Base-by-base conservation (phyloP, 106 monocot species). In the Ottelia alismoides region DNA sequence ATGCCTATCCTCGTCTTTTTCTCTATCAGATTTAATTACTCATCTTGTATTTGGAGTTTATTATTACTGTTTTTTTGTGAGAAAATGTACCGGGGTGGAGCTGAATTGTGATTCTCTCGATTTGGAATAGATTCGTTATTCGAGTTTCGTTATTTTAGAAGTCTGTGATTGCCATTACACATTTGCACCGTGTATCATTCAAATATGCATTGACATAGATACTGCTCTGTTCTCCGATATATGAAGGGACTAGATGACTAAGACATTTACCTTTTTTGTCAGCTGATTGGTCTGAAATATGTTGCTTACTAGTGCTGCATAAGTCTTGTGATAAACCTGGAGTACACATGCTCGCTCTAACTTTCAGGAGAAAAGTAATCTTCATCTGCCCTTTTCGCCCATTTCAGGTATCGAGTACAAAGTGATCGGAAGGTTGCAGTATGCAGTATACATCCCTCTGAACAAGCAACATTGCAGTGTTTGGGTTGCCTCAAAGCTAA, bases 361-460 rank as follows among this genome's bases (percentile, higher is more conserved):
- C 5, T 6, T 35, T 6, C 35, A 35, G 5, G 35, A 35, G 5
- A 24, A 23, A 22, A 51, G 14, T 51, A 2, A 20, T 23, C 25
- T 2, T 20, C 22, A 56, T 28, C n/a, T 58, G 9, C 10, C 58
- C 3, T 35, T 58, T 45, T 10, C 6, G 12, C n/a, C 27, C 20
- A 7, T 43, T 60, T 18, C 20, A 99, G 98, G 98, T 90, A 83
- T 47, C 79, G 98, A 22, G 78, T 90, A 69, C 82, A 83, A 52
- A 86, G 77, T 62, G 98, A 90, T 49, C 49, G 60, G 28, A 91
- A 83, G 61, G 51, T 85, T 72, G 72, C 84, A 23, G 70, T 91
- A n/a, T 99, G 98, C 61, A 99, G 98, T 62, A 77, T 99, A 54
- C 98, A 99, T 73, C 90, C 90, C 27, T 76, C 67, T 44, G 83